Evolutionary conservation across 2,329 filamentous ascomycete species (phyloP).

Genomic region (Lasiodiplodia gonubiensis): DNA sequence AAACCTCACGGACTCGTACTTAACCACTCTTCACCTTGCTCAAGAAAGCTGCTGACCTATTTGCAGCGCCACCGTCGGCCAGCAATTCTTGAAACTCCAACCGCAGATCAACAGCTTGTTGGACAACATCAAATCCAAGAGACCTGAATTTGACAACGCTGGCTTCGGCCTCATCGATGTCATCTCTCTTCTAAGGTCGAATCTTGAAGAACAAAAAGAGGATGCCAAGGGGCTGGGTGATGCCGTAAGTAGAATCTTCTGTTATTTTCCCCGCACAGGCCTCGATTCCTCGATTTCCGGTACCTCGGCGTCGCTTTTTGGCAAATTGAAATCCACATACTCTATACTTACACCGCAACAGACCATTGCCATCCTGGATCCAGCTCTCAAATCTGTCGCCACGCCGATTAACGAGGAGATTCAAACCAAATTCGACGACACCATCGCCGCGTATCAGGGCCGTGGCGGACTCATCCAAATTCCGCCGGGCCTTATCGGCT

Average conservation of each 20-base stretch:
- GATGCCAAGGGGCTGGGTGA: not conserved
- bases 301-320: not conserved
- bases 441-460: slow-evolving; percentile 13
- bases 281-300: not conserved
- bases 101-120: slow-evolving; percentile 20
- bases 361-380: slow-evolving; percentile 14
- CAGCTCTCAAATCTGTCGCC: not conserved
- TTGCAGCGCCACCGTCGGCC: slow-evolving; percentile 8
- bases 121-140: slow-evolving; percentile 22
- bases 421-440: not conserved
- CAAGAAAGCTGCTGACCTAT: rapidly evolving
- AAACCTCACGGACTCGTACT: slow-evolving; percentile 12
- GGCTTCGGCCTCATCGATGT: slow-evolving; percentile 21
- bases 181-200: slow-evolving; percentile 4
- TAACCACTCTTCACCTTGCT: too few species aligned
- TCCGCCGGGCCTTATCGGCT: slow-evolving; percentile 2
- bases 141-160: slow-evolving; percentile 5
- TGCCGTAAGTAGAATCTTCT: not conserved
- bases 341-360: not conserved
- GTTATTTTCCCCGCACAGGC: not conserved
- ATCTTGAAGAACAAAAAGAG: slow-evolving; percentile 2
- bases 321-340: not conserved
- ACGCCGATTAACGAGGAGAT: slow-evolving; percentile 7
- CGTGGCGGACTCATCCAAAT: not conserved
- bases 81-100: slow-evolving; percentile 6